These are phyloP conservation scores for Teunomyces gatunensis DNA, from an alignment of 805 yeast species.

Conservation along the genomic window DNA sequence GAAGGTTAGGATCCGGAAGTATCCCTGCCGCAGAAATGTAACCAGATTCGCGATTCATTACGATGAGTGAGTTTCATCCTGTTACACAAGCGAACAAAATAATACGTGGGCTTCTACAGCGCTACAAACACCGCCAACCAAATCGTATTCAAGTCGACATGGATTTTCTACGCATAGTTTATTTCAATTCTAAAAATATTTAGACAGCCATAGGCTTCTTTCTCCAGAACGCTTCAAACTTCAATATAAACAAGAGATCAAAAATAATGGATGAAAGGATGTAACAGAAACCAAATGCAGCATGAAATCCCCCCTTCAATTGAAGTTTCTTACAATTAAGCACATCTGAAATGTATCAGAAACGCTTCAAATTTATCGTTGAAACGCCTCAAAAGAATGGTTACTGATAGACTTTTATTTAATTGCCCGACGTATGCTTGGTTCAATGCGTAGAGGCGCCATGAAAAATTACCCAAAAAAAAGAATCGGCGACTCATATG, in stretches of 20 bases:
- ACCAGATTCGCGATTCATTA: neutral
- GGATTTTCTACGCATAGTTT: constrained; percentile 1
- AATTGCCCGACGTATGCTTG: neutral
- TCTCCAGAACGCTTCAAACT: neutral
- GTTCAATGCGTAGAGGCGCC: neutral
- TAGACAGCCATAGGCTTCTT: neutral
- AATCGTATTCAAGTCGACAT: neutral
- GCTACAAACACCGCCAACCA: neutral
- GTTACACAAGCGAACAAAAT: constrained; percentile 1
- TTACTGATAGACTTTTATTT: neutral
- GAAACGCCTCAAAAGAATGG: neutral
- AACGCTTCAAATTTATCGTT: neutral
- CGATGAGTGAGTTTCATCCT: neutral
- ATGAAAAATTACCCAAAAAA: neutral
- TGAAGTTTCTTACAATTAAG: neutral
- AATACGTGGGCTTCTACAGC: neutral
- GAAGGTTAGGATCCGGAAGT: neutral
- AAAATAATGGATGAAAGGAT: neutral
- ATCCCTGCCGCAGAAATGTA: neutral
- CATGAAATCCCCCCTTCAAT: neutral
- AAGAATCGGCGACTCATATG: neutral
- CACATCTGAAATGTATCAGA: neutral
- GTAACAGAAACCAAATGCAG: neutral
- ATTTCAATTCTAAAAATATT: neutral
- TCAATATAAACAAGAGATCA: neutral